These are phyloP conservation scores for Raffaelea albimanens DNA, from an alignment of 2,329 filamentous ascomycete species.

Conservation along the genomic window DNA sequence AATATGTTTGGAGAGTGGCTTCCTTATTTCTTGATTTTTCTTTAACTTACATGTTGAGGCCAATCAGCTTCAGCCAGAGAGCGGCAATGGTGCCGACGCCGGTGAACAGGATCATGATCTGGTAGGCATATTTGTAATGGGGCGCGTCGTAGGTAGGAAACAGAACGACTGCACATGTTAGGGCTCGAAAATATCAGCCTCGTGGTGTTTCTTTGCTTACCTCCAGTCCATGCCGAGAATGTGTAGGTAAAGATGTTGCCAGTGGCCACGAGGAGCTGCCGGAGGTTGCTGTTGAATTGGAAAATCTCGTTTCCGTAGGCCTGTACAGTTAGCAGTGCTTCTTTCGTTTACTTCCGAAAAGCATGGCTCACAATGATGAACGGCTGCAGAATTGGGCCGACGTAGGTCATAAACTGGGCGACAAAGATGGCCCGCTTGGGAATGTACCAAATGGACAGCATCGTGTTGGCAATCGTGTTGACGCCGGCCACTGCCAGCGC, in stretches of 20 bases:
- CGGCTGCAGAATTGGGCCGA: neutral
- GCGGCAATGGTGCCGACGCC: neutral
- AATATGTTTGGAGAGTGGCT: neutral
- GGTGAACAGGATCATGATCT: slow-evolving; percentile 1
- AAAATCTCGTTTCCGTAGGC: slow-evolving; percentile 2
- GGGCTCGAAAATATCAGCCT: neutral
- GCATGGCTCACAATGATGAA: neutral
- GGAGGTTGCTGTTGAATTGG: neutral
- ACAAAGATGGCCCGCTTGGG: neutral
- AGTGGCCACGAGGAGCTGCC: slow-evolving; percentile 1
- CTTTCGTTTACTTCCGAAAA: neutral
- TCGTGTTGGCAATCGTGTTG: neutral
- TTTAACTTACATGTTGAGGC: neutral
- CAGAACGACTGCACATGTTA: neutral
- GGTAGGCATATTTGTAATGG: slow-evolving; percentile 1
- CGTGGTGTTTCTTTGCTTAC: neutral
- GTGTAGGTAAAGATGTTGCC: slow-evolving; percentile 1
- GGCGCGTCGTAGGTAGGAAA: neutral
- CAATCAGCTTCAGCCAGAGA: neutral
- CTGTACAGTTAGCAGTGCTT: neutral
- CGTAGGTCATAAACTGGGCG: neutral
- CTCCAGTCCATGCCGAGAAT: neutral
- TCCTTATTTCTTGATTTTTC: neutral
- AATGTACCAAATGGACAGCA: slow-evolving; percentile 2
- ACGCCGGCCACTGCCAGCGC: neutral